Percentiles rank a stretch among this genome's conserved stretches.
These are phyloP conservation scores for Stagonosporopsis cucurbitacearum DNA, from an alignment of 2,329 filamentous ascomycete genomes.

Conservation along the genomic window DNA sequence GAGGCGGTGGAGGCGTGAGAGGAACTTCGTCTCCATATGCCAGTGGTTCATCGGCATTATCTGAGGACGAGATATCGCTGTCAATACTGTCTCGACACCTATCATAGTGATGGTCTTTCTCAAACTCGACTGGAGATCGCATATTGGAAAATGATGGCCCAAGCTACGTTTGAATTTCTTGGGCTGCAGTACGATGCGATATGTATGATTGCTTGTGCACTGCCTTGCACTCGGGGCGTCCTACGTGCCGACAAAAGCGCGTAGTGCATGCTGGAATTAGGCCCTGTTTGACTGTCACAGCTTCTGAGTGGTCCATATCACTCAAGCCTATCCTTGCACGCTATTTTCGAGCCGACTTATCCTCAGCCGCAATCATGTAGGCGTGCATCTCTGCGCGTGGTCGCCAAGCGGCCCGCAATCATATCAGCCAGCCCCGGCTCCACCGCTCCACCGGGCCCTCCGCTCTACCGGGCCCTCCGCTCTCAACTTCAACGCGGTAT, in stretches of 20 bases:
- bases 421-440: constrained; percentile 22
- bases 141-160: constrained; percentile 17
- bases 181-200: constrained; percentile 24
- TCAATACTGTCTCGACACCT: constrained; percentile 33
- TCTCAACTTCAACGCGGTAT: not conserved
- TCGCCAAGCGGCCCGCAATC: constrained; percentile 22
- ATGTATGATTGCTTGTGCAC: constrained; percentile 23
- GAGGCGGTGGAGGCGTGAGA: constrained; percentile 16
- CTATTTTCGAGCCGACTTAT: constrained; percentile 28
- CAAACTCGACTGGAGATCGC: constrained; percentile 35
- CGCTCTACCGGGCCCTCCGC: constrained; percentile 5
- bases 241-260: constrained; percentile 20
- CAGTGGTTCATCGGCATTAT: constrained; percentile 19
- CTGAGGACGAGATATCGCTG: constrained; percentile 27
- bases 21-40: constrained; percentile 12
- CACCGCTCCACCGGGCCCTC: constrained; percentile 5
- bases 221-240: constrained; percentile 23
- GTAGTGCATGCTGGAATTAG: constrained; percentile 8
- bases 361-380: constrained; percentile 20
- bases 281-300: constrained; percentile 17
- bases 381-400: constrained; percentile 6
- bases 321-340: constrained; percentile 12
- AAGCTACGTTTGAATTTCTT: constrained; percentile 12
- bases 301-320: constrained; percentile 10
- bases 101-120: constrained; percentile 30